phyloP scores from a whole-genome alignment of 2,329 filamentous ascomycete genomes.

The Myriosclerotinia curreyana region DNA sequence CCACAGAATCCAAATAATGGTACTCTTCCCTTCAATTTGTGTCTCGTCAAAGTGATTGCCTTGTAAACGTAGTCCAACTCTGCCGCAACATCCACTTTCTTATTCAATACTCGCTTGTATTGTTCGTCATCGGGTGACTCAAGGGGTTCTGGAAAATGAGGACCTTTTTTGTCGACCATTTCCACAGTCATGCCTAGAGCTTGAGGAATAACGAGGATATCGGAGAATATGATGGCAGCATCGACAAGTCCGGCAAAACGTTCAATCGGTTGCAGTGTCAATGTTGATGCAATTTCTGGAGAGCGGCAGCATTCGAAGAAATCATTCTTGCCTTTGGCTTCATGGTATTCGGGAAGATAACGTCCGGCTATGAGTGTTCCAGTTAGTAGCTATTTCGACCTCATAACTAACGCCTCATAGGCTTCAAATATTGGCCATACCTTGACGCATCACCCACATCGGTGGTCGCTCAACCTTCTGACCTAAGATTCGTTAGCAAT shows the following conservation, averaged over 20 bases:
- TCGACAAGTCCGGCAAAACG: conserved; percentile 88
- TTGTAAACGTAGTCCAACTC: conserved; percentile 94
- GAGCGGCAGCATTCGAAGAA: conserved; percentile 98
- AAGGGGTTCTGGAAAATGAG: conserved; percentile 86
- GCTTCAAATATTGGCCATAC: conserved; percentile 46
- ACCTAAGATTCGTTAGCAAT: conserved; percentile 51
- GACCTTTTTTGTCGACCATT: conserved; percentile 97
- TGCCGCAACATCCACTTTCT: conserved; percentile 76
- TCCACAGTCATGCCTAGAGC: conserved; percentile 98
- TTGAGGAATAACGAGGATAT: conserved; percentile 96
- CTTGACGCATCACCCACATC: conserved; percentile 99
- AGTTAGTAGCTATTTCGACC: conserved; percentile 10
- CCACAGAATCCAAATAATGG: conserved; percentile 96
- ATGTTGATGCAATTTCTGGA: conserved; percentile 85
- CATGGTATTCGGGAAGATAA: conserved; percentile 96
- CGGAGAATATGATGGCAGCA: conserved; percentile 97
- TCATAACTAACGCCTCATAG: neutral
- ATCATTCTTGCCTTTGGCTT: conserved; percentile 85
- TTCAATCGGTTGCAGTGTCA: conserved; percentile 93
- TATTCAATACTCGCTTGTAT: conserved; percentile 72
- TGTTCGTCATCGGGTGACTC: conserved; percentile 76
- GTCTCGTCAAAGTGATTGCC: conserved; percentile 84
- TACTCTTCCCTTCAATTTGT: conserved; percentile 83
- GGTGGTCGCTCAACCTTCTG: conserved; percentile 88
- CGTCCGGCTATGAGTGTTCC: conserved; percentile 65